Evolutionary conservation across 1,284 basidiomycete species (phyloP).

Genomic region (Ceratobasidium sp.): DNA sequence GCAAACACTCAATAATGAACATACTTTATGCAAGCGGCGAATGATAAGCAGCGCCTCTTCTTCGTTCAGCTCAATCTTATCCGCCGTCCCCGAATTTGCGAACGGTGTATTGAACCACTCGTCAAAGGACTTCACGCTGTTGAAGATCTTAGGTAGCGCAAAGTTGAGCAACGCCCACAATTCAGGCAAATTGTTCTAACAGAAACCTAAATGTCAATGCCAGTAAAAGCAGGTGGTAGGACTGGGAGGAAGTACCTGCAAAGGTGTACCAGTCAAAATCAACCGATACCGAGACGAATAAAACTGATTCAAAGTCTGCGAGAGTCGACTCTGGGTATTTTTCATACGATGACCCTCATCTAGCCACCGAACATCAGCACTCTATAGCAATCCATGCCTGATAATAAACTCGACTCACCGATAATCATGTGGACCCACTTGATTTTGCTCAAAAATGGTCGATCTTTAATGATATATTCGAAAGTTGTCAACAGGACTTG

Average conservation of each 20-base stretch:
- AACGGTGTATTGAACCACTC: conserved; percentile 99
- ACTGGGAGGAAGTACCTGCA: conserved; percentile 64
- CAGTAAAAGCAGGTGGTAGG: background rate
- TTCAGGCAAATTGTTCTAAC: conserved; percentile 92
- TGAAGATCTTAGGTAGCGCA: conserved; percentile 97
- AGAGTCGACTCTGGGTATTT: conserved; percentile 96
- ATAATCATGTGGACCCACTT: conserved; percentile 99
- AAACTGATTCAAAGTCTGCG: conserved; percentile 91
- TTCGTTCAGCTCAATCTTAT: conserved; percentile 99
- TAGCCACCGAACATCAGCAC: conserved; percentile 49
- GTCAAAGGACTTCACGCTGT: conserved; percentile 99
- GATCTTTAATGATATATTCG: conserved; percentile 99
- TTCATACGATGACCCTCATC: conserved; percentile 99
- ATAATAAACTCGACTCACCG: conserved; percentile 59
- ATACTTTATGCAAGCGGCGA: conserved; percentile 96
- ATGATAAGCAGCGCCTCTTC: conserved; percentile 99
- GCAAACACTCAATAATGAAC: conserved; percentile 95
- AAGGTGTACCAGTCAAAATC: conserved; percentile 96
- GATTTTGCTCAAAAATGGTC: conserved; percentile 87
- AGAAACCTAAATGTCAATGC: background rate
- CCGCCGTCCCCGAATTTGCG: conserved; percentile 93
- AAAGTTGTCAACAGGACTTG: conserved; percentile 98
- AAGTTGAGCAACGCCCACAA: conserved; percentile 99
- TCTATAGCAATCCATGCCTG: conserved; percentile 23
- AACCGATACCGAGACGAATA: conserved; percentile 95